These are phyloP conservation scores for Trametes meyenii DNA, from an alignment of 768 basidiomycete genomes.

Conservation along the genomic window DNA sequence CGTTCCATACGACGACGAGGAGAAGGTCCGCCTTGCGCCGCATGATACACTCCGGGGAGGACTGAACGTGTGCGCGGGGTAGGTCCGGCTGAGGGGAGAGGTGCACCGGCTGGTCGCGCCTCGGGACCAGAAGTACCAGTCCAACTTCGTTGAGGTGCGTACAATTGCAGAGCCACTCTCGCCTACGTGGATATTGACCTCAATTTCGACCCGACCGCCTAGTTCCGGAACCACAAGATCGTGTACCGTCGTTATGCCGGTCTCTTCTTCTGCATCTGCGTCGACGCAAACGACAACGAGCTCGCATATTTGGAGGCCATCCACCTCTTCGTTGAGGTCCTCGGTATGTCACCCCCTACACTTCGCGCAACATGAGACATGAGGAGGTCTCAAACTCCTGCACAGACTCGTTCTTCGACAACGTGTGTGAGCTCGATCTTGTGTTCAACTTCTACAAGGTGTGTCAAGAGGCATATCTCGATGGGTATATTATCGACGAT, in stretches of 20 bases:
- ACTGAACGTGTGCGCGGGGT: conserved; percentile 6
- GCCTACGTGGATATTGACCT: neutral
- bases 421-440: conserved; percentile 96
- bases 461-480: neutral
- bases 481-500: no score
- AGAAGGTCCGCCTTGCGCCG: conserved; percentile 65
- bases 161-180: neutral
- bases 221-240: conserved; percentile 99
- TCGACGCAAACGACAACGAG: conserved; percentile 98
- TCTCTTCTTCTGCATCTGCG: conserved; percentile 96
- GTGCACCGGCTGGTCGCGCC: conserved; percentile 96
- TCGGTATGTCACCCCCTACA: conserved; percentile 59
- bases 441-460: conserved; percentile 99
- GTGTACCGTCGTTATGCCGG: conserved; percentile 73
- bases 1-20: conserved; percentile 97
- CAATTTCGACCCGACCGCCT: neutral
- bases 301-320: conserved; percentile 97
- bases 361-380: neutral
- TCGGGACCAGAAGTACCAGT: conserved; percentile 97
- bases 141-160: conserved; percentile 96
- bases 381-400: neutral
- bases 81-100: conserved; percentile 94
- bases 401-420: conserved; percentile 96
- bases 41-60: neutral
- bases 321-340: conserved; percentile 96